Evolutionary conservation across 306 rosid genomes (phyloP).

Genomic region (Vigna hirtella): DNA sequence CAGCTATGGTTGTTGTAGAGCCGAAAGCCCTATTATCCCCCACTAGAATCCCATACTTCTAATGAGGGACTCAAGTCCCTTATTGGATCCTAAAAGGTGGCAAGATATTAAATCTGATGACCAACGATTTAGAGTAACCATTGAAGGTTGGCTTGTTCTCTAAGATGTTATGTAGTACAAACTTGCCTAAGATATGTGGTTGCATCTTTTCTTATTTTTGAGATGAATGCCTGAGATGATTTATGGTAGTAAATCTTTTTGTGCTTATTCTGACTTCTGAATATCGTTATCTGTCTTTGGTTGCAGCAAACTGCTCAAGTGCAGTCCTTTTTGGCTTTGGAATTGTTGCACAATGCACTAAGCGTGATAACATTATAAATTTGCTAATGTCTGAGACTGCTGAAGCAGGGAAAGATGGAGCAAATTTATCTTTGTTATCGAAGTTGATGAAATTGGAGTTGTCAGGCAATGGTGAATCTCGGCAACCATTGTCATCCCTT

Average conservation of each 20-base stretch:
- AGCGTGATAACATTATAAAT: conserved; percentile 63
- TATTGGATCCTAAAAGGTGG: background rate
- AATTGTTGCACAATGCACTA: conserved; percentile 68
- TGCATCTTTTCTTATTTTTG: background rate
- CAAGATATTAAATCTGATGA: conserved; percentile 20
- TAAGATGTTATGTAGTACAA: conserved; percentile 10
- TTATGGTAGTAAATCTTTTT: conserved; percentile 23
- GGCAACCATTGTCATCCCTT: conserved; percentile 56
- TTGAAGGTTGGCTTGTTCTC: conserved; percentile 18
- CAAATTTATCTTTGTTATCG: conserved; percentile 54
- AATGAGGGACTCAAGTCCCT: background rate
- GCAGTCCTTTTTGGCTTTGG: conserved; percentile 69
- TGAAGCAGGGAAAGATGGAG: conserved; percentile 55
- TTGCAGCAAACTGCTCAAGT: conserved; percentile 57
- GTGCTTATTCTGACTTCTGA: conserved; percentile 32
- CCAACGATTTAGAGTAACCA: background rate
- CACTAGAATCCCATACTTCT: background rate
- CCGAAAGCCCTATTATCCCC: background rate
- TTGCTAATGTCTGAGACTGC: conserved; percentile 59
- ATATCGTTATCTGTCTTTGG: conserved; percentile 40
- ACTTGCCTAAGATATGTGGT: conserved; percentile 4
- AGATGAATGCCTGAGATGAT: conserved; percentile 21
- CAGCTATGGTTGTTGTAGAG: background rate
- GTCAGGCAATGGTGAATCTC: conserved; percentile 46
- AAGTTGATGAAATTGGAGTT: conserved; percentile 63